These are phyloP conservation scores for Quercus dentata DNA, from an alignment of 306 rosid genomes.

Conservation along the genomic window DNA sequence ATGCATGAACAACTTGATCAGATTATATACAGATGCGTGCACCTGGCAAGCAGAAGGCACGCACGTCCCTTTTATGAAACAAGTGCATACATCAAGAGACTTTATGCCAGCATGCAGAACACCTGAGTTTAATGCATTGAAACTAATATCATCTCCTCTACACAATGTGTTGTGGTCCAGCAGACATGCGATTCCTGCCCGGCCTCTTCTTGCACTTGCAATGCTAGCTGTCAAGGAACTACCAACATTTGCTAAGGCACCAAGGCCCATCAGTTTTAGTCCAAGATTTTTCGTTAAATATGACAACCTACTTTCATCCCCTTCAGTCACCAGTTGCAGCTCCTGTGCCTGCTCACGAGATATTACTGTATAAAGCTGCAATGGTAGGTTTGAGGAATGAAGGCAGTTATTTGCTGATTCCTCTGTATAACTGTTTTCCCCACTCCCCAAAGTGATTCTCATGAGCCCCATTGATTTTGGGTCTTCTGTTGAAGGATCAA, in stretches of 20 bases:
- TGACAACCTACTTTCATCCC: slow-evolving; percentile 52
- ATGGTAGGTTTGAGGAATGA: slow-evolving; percentile 33
- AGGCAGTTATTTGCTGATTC: slow-evolving; percentile 30
- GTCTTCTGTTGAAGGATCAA: slow-evolving; percentile 54
- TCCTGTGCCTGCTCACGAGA: slow-evolving; percentile 66
- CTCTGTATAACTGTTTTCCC: slow-evolving; percentile 32
- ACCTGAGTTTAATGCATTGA: slow-evolving; percentile 4
- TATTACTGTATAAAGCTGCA: slow-evolving; percentile 59
- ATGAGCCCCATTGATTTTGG: slow-evolving; percentile 59
- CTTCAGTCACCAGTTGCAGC: slow-evolving; percentile 44
- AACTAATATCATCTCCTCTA: slow-evolving; percentile 11
- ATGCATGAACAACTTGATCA: slow-evolving; percentile 22
- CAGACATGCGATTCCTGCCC: slow-evolving; percentile 44
- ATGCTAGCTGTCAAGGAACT: slow-evolving; percentile 45
- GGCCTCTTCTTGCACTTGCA: slow-evolving; percentile 55
- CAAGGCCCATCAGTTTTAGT: slow-evolving; percentile 67
- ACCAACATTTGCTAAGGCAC: slow-evolving; percentile 39
- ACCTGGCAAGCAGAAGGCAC: slow-evolving; percentile 8
- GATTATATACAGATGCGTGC: slow-evolving; percentile 20
- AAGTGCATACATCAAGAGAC: slow-evolving; percentile 2
- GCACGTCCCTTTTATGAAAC: not conserved
- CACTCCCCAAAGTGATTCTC: slow-evolving; percentile 47
- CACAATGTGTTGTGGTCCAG: slow-evolving; percentile 21
- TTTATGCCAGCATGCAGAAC: not conserved
- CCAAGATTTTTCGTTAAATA: slow-evolving; percentile 56